Conservation (phyloP, 2,329 filamentous ascomycete species). For the Trichoderma polysporum region DNA sequence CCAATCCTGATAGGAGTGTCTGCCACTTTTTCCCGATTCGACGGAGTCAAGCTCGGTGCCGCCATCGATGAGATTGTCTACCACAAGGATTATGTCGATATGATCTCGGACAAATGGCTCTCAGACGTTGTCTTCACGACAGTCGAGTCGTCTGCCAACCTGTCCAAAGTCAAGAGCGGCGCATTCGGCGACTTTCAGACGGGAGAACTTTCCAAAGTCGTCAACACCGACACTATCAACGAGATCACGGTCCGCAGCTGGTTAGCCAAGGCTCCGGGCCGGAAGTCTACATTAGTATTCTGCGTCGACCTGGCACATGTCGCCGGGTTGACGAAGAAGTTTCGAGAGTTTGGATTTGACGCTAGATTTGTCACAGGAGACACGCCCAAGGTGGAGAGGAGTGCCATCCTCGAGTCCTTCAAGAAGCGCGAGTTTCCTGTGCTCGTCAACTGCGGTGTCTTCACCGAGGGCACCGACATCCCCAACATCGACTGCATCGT, state of each 20-base stretch:
- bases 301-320: slow-evolving; percentile 91
- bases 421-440: slow-evolving; percentile 76
- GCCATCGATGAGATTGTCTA: slow-evolving; percentile 96
- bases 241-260: slow-evolving; percentile 83
- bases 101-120: slow-evolving; percentile 86
- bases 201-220: slow-evolving; percentile 71
- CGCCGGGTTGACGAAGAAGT: slow-evolving; percentile 68
- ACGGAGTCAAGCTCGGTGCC: slow-evolving; percentile 76
- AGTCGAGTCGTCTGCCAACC: slow-evolving; percentile 76
- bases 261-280: slow-evolving; percentile 69
- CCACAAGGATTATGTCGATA: slow-evolving; percentile 70
- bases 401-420: slow-evolving; percentile 72
- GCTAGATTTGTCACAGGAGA: slow-evolving; percentile 84
- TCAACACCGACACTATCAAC: slow-evolving; percentile 82
- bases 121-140: slow-evolving; percentile 93
- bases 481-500: slow-evolving; percentile 95
- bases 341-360: slow-evolving; percentile 75
- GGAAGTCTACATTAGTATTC: slow-evolving; percentile 88
- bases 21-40: slow-evolving; percentile 74
- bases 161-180: slow-evolving; percentile 66
- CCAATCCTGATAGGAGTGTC: slow-evolving; percentile 86
- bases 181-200: slow-evolving; percentile 73
- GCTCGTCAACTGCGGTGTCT: slow-evolving; percentile 91
- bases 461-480: slow-evolving; percentile 96
- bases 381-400: slow-evolving; percentile 68